Percentiles rank a stretch among this genome's conserved stretches.
These are phyloP conservation scores for Narthecium ossifragum DNA, from an alignment of 106 monocot genomes.

Conservation along the genomic window DNA sequence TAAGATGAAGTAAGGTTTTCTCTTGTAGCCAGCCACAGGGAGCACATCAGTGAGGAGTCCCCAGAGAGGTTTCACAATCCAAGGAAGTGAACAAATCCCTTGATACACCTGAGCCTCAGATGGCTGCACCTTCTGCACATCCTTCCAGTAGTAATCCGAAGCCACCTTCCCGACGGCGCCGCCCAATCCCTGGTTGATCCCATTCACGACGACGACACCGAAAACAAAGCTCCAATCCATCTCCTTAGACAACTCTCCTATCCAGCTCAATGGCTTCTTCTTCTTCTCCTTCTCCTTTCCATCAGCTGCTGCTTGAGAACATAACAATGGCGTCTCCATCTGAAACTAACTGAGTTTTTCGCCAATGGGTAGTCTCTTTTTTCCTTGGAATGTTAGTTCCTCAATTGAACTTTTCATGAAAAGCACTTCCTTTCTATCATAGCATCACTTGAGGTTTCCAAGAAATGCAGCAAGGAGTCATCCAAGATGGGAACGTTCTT, in stretches of 20 bases:
- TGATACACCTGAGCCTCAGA: conserved; percentile 70
- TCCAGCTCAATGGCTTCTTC: conserved; percentile 42
- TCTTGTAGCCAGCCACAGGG: conserved; percentile 62
- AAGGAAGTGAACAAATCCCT: conserved; percentile 69
- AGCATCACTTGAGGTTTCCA: background rate
- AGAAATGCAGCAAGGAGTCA: background rate
- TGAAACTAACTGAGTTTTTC: too few species aligned
- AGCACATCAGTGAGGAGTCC: conserved; percentile 87
- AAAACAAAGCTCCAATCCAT: conserved; percentile 77
- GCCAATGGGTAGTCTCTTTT: background rate
- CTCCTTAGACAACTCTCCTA: conserved; percentile 55
- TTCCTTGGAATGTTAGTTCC: too few species aligned
- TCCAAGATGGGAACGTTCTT: background rate
- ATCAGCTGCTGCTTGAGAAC: background rate
- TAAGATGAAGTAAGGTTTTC: conserved; percentile 67
- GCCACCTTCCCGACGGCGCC: conserved; percentile 46
- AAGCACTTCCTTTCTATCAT: background rate
- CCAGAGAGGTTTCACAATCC: conserved; percentile 92
- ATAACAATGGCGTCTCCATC: too few species aligned
- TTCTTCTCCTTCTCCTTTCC: background rate
- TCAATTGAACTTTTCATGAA: background rate
- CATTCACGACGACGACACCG: conserved; percentile 48
- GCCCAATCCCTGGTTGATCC: conserved; percentile 73
- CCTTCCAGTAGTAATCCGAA: conserved; percentile 91
- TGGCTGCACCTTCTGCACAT: conserved; percentile 67